phyloP scores from a whole-genome alignment of 805 yeast species.

The Pichia eremophila region DNA sequence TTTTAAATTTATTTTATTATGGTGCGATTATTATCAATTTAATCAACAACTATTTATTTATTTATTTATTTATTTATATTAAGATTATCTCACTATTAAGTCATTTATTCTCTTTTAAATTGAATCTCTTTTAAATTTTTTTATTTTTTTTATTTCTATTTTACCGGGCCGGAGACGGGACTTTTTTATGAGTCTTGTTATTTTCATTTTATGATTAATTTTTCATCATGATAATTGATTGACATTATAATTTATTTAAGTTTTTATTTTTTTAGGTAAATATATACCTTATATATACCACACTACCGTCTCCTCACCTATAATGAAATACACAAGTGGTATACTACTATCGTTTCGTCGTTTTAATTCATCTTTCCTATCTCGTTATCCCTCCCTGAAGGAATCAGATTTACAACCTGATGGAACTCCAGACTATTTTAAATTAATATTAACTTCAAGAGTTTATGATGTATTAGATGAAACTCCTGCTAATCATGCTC shows the following conservation, averaged over 20 bases:
- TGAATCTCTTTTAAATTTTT: no score
- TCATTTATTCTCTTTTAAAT: no score
- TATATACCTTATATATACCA: no score
- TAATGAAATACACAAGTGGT: not conserved
- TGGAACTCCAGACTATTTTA: constrained; percentile 87
- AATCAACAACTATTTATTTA: no score
- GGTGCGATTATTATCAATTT: no score
- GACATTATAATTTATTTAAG: no score
- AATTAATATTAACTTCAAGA: constrained; percentile 80
- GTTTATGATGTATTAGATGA: constrained; percentile 94
- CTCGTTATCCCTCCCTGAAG: constrained; percentile 36
- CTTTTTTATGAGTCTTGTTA: no score
- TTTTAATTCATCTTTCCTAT: not conserved
- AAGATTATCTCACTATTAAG: no score
- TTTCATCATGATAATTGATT: no score
- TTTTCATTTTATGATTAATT: no score
- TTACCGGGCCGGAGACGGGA: not conserved
- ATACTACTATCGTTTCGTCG: not conserved
- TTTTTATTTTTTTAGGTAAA: no score
- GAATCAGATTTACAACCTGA: constrained; percentile 44
- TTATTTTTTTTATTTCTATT: not conserved
- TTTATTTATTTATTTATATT: no score
- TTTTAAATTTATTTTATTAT: not conserved
- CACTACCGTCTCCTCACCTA: not conserved
- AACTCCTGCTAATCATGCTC: constrained; percentile 73